Percentiles rank a stretch among this genome's conserved stretches.
Conservation (phyloP, 192 early-diverging fungal species). For the Allomyces macrogynus region DNA sequence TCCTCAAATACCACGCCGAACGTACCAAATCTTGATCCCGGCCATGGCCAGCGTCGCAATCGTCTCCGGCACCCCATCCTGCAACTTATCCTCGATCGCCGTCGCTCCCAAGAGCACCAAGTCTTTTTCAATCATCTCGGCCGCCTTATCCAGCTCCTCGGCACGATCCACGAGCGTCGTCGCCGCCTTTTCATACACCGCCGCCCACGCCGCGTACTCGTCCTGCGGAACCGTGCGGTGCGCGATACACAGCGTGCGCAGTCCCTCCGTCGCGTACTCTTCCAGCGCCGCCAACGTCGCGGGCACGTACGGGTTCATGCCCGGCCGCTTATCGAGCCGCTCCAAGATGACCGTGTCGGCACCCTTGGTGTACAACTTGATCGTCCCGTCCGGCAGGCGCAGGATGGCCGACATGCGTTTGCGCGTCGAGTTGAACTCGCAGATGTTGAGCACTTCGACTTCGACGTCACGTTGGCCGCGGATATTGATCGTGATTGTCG, state of each 20-base stretch:
- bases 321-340: conserved; percentile 36
- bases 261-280: conserved; percentile 86
- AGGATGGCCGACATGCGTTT: conserved; percentile 94
- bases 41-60: conserved; percentile 88
- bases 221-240: conserved; percentile 76
- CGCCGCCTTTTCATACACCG: conserved; percentile 57
- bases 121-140: conserved; percentile 87
- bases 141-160: conserved; percentile 33
- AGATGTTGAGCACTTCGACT: conserved; percentile 83
- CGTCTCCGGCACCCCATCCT: conserved; percentile 96
- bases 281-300: conserved; percentile 1
- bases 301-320: conserved; percentile 32
- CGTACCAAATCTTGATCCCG: conserved; percentile 70
- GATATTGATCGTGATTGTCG: neutral
- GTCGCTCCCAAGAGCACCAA: conserved; percentile 85
- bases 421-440: conserved; percentile 97
- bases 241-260: conserved; percentile 88
- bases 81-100: conserved; percentile 95
- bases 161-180: conserved; percentile 4
- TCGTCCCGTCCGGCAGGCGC: conserved; percentile 58
- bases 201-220: conserved; percentile 67
- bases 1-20: no score
- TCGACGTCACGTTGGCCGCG: conserved; percentile 28
- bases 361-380: conserved; percentile 88
- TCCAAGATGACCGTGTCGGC: conserved; percentile 95